Evolutionary conservation across 176 grass and related monocot genomes (phyloP), one percentile per base, ranked within the genome.

Genomic region (Tillandsia leiboldiana): DNA sequence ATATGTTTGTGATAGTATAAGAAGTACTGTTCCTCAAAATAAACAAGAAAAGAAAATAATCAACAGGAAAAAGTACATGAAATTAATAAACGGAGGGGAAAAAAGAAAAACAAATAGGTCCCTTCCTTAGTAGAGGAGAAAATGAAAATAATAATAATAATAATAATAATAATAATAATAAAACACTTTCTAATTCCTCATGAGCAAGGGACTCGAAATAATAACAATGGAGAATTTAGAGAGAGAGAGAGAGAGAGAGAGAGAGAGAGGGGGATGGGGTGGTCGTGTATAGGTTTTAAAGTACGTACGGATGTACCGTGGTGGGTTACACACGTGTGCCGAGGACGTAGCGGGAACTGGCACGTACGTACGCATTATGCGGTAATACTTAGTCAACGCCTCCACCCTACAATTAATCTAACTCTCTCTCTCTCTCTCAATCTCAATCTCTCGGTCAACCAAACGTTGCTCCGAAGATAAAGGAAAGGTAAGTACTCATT

Each of bases 131-230:
- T 33, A 33, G 29, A 33, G 29, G 29, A 33, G 29, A 42, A 42
- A 42, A 42, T 0, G 4, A 42, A 42, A 42, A 42, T 7, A 42
- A 42, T 42, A 42, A 42, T 29, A 29, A 29, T 29, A 29, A 42
- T 42, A 42, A 33, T 33, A 5, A 33, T 5, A 42, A 24, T 24
- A 24, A 24, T 24, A 24, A 24, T 24, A 24, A 24, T 24, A 42
- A 42, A 42, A 42, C 33, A 6, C 33, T 42, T 42, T 42, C 33
- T 42, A 42, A 42, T 79, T 80, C 68, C 64, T 65, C 85, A 83
- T 83, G 33, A 42, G 33, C 33, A 42, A 42, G 33, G 33, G 4
- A 42, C 15, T 9, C n/a, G 2, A 59, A 61, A 61, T 23, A 20
- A 61, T 8, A 61, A 10, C 15, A 61, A 20, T 6, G 10, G 56